phyloP scores from a whole-genome alignment of 2,329 filamentous ascomycete species.

The Sporothrix globosa region DNA sequence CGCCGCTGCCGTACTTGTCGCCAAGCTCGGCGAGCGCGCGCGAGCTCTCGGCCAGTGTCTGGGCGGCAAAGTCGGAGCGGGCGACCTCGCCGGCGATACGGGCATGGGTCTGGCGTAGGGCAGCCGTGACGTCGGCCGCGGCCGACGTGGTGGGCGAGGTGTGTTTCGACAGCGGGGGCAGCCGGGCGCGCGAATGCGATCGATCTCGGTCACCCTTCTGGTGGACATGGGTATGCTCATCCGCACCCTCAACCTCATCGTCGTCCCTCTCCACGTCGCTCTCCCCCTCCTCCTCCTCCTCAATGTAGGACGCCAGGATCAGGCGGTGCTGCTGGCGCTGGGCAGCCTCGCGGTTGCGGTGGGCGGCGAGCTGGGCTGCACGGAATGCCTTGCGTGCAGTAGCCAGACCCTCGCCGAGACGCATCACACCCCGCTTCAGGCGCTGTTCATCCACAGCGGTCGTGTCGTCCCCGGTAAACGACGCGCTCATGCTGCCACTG shows the following conservation, averaged over 20 bases:
- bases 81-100: constrained; percentile 83
- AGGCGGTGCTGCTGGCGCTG: constrained; percentile 76
- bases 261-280: constrained; percentile 35
- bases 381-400: constrained; percentile 67
- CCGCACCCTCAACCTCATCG: constrained; percentile 39
- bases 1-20: constrained; percentile 77
- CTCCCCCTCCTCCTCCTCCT: constrained; percentile 37
- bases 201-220: neutral
- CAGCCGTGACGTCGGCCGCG: constrained; percentile 79
- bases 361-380: constrained; percentile 78
- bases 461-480: neutral
- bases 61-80: constrained; percentile 84
- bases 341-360: constrained; percentile 71
- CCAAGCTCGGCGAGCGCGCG: constrained; percentile 78
- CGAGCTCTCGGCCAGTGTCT: constrained; percentile 83
- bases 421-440: constrained; percentile 44
- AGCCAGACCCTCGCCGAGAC: constrained; percentile 65
- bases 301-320: constrained; percentile 66
- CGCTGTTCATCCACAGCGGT: neutral
- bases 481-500: constrained; percentile 6
- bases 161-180: constrained; percentile 52
- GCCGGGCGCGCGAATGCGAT: neutral
- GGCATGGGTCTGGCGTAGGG: constrained; percentile 81
- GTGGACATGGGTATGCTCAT: neutral
- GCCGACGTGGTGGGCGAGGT: constrained; percentile 71